phyloP scores from a whole-genome alignment of 805 yeast genomes.

The Ogataea thermomethanolica region DNA sequence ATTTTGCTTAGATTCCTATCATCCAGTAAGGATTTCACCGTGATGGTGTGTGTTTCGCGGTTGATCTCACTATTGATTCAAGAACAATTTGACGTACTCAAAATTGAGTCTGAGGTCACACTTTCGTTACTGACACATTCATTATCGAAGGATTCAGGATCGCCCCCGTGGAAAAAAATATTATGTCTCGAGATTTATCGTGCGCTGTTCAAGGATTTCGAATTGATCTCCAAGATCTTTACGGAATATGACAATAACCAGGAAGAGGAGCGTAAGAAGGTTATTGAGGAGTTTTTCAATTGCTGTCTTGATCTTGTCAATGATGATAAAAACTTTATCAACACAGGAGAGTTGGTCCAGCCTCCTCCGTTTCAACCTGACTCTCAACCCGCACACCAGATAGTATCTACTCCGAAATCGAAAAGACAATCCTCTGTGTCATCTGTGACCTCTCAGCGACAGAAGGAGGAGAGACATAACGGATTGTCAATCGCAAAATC shows the following conservation, averaged over 20 bases:
- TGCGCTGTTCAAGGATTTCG: slow-evolving; percentile 54
- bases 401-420: slow-evolving; percentile 4
- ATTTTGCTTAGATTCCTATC: slow-evolving; percentile 65
- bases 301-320: slow-evolving; percentile 38
- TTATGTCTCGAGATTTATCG: slow-evolving; percentile 71
- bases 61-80: slow-evolving; percentile 59
- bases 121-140: slow-evolving; percentile 70
- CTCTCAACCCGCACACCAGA: slow-evolving; percentile 14
- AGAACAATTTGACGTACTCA: slow-evolving; percentile 58
- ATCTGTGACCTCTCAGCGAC: slow-evolving; percentile 11
- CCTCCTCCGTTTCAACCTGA: slow-evolving; percentile 19
- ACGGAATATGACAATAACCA: slow-evolving; percentile 54
- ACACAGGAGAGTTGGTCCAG: slow-evolving; percentile 34
- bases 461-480: slow-evolving; percentile 10
- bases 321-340: slow-evolving; percentile 33
- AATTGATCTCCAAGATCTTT: slow-evolving; percentile 50
- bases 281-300: slow-evolving; percentile 52
- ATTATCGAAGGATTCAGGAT: slow-evolving; percentile 52
- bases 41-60: slow-evolving; percentile 72
- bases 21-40: slow-evolving; percentile 55
- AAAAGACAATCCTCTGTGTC: slow-evolving; percentile 5
- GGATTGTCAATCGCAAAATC: slow-evolving; percentile 44
- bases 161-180: slow-evolving; percentile 69
- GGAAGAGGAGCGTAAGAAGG: slow-evolving; percentile 52
- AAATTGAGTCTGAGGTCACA: slow-evolving; percentile 78